Evolutionary conservation across 441 rosid genomes (phyloP).

Genomic region (Corymbia calophylla): DNA sequence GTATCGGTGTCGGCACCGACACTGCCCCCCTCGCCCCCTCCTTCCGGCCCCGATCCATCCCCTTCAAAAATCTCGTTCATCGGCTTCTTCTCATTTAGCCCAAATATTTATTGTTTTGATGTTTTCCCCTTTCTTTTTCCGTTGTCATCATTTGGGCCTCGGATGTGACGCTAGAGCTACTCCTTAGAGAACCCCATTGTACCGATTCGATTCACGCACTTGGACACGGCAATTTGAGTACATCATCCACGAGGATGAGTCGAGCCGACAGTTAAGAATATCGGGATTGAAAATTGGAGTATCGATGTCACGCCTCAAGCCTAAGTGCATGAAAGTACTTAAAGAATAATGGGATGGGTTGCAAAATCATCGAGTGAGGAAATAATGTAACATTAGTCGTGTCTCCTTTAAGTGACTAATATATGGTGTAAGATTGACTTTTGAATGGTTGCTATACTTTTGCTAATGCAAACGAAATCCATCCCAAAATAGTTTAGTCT

Average conservation of each 20-base stretch:
- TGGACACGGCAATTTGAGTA: not conserved
- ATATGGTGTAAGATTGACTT: not conserved
- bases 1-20: constrained; percentile 50
- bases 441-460: no score
- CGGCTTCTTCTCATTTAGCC: not conserved
- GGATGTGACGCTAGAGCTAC: not conserved
- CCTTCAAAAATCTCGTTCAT: constrained; percentile 1
- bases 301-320: not conserved
- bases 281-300: no score
- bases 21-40: not conserved
- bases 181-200: not conserved
- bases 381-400: not conserved
- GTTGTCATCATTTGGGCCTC: not conserved
- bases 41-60: constrained; percentile 1
- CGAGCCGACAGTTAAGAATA: no score
- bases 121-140: not conserved
- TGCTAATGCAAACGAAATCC: no score
- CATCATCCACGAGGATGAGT: not conserved
- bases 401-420: not conserved
- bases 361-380: not conserved
- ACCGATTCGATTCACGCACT: not conserved
- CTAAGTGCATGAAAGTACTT: not conserved
- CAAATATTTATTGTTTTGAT: not conserved
- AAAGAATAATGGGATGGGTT: not conserved
- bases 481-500: no score